Evolutionary conservation across 1,284 basidiomycete genomes (phyloP).

Genomic region (Leccinum griseonigrum): DNA sequence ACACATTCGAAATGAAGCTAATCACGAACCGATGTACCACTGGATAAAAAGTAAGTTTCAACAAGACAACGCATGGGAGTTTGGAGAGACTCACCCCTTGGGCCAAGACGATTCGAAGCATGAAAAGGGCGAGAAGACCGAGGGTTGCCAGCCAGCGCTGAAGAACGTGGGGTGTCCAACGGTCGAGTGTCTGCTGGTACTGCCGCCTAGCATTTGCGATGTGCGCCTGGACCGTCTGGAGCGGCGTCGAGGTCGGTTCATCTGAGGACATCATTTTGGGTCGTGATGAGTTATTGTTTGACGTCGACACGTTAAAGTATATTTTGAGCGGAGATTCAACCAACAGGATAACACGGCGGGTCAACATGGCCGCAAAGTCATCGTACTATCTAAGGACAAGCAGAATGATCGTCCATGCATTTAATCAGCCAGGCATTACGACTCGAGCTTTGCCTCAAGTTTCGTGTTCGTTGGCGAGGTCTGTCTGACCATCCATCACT

Average conservation of each 20-base stretch:
- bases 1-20: neutral
- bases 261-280: constrained; percentile 34
- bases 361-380: no score
- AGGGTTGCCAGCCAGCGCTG: constrained; percentile 88
- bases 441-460: no score
- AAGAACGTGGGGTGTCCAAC: constrained; percentile 85
- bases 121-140: constrained; percentile 75
- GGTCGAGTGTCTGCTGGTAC: constrained; percentile 86
- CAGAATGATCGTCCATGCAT: no score
- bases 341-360: no score
- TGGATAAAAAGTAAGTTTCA: constrained; percentile 34
- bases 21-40: constrained; percentile 86
- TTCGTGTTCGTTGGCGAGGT: no score
- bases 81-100: constrained; percentile 73
- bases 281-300: constrained; percentile 9
- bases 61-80: neutral
- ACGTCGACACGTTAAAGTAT: neutral
- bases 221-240: constrained; percentile 26
- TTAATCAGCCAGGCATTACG: no score
- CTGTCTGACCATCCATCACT: no score
- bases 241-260: constrained; percentile 26
- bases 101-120: constrained; percentile 83
- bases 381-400: no score
- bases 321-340: neutral
- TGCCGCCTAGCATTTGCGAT: constrained; percentile 50